Conservation (phyloP, 495 filamentous ascomycete genomes). For the Pyrenula massariospora region DNA sequence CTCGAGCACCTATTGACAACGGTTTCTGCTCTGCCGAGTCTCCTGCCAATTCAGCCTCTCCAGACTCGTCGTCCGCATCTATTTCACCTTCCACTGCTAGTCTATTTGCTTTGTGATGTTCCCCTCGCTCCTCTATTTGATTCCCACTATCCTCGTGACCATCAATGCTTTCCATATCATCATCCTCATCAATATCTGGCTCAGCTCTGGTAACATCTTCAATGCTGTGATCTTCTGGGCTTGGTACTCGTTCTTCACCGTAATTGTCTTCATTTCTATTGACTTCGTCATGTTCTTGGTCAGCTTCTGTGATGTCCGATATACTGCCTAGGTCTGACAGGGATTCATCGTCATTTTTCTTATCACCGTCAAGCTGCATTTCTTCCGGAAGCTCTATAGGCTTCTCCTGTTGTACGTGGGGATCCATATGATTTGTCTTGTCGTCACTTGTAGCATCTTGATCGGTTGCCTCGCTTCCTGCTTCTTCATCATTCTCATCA, state of each 20-base stretch:
- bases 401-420: slow-evolving; percentile 62
- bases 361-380: slow-evolving; percentile 55
- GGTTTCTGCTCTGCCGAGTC: slow-evolving; percentile 29
- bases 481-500: slow-evolving; percentile 45
- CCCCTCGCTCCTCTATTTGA: slow-evolving; percentile 10
- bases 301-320: slow-evolving; percentile 48
- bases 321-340: slow-evolving; percentile 65
- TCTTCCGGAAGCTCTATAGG: slow-evolving; percentile 56
- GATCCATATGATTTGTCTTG: slow-evolving; percentile 52
- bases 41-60: slow-evolving; percentile 36
- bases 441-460: slow-evolving; percentile 48
- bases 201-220: slow-evolving; percentile 4
- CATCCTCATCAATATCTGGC: slow-evolving; percentile 15
- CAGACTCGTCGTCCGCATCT: slow-evolving; percentile 12
- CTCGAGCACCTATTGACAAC: slow-evolving; percentile 30
- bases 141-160: slow-evolving; percentile 10
- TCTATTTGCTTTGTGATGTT: not conserved
- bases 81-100: not conserved
- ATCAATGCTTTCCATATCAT: slow-evolving; percentile 17
- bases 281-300: slow-evolving; percentile 21
- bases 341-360: slow-evolving; percentile 48
- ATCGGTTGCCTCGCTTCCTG: slow-evolving; percentile 46
- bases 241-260: too few relatives aligned
- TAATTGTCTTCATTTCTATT: slow-evolving; percentile 27
- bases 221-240: not conserved